These are phyloP conservation scores for Populus tomentosa DNA, from an alignment of 441 rosid species.

Conservation along the genomic window DNA sequence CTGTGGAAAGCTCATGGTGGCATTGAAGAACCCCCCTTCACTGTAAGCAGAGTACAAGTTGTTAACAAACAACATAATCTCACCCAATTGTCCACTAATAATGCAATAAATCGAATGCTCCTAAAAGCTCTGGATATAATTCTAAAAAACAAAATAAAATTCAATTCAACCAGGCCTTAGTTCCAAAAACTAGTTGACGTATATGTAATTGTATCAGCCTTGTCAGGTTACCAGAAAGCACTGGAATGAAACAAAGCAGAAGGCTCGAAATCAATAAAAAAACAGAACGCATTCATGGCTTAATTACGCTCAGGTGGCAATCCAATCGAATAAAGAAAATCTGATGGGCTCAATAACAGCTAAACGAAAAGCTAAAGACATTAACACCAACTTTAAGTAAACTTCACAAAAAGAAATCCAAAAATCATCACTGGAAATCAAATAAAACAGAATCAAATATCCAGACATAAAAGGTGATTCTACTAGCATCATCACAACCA, in stretches of 20 bases:
- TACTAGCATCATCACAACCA: not conserved
- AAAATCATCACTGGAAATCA: not conserved
- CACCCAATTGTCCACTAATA: not conserved
- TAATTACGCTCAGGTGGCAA: not conserved
- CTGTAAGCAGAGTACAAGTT: constrained; percentile 35
- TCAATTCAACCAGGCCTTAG: not conserved
- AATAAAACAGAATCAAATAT: too few relatives aligned
- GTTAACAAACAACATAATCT: not conserved
- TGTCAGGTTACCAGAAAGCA: not conserved
- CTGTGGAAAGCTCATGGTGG: constrained; percentile 78
- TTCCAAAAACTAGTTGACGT: not conserved
- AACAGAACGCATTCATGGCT: not conserved
- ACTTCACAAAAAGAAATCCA: not conserved
- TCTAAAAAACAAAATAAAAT: not conserved
- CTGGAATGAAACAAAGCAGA: not conserved
- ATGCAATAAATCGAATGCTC: not conserved
- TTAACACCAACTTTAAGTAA: not conserved
- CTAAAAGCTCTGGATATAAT: not conserved
- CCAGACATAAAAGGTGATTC: not conserved
- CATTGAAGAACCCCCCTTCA: constrained; percentile 89
- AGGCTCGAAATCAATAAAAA: not conserved
- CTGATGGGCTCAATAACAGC: not conserved
- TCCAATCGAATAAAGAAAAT: not conserved
- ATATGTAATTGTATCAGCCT: not conserved
- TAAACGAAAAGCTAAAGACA: too few relatives aligned